A percentile compares a stretch with the other conserved stretches of the same genome.
Conservation (phyloP, 495 filamentous ascomycete genomes). For the Cryomyces minteri region DNA sequence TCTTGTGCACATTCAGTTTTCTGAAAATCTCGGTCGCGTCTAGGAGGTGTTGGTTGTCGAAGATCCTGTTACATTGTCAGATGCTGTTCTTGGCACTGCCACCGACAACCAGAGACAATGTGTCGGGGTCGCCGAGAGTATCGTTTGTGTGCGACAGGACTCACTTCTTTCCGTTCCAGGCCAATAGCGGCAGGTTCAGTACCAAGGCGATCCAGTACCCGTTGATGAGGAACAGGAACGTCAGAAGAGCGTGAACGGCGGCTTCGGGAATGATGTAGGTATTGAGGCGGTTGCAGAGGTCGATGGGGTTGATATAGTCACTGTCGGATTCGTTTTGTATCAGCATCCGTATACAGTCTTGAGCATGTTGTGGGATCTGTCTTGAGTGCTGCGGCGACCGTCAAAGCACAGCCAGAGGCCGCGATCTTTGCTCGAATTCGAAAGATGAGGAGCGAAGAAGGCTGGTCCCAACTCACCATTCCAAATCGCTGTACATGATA, state of each 20-base stretch:
- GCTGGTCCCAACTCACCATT: constrained; percentile 51
- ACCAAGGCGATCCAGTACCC: constrained; percentile 93
- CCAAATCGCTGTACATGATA: constrained; percentile 98
- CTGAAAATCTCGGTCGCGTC: constrained; percentile 99
- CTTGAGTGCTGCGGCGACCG: no score
- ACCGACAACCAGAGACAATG: not conserved
- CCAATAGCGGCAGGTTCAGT: constrained; percentile 81
- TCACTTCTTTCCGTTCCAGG: constrained; percentile 95
- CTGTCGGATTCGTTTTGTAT: constrained; percentile 24
- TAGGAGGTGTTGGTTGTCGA: constrained; percentile 88
- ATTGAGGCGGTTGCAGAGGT: constrained; percentile 99
- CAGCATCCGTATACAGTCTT: not conserved
- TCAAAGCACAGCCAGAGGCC: no score
- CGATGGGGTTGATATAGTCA: constrained; percentile 99
- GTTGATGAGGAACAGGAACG: constrained; percentile 89
- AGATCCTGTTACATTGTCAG: constrained; percentile 41
- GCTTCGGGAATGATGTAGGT: constrained; percentile 99
- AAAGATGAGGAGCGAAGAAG: no score
- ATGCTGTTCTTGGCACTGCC: not conserved
- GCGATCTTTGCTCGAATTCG: no score
- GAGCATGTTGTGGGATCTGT: no score
- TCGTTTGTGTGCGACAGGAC: constrained; percentile 11
- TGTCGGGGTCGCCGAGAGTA: not conserved
- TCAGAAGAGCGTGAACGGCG: constrained; percentile 88
- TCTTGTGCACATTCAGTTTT: constrained; percentile 98